A percentile compares a stretch with the other conserved stretches of the same genome.
Evolutionary conservation across 1,139 yeast species (phyloP).

Genomic region (Yamadazyma buinensis): DNA sequence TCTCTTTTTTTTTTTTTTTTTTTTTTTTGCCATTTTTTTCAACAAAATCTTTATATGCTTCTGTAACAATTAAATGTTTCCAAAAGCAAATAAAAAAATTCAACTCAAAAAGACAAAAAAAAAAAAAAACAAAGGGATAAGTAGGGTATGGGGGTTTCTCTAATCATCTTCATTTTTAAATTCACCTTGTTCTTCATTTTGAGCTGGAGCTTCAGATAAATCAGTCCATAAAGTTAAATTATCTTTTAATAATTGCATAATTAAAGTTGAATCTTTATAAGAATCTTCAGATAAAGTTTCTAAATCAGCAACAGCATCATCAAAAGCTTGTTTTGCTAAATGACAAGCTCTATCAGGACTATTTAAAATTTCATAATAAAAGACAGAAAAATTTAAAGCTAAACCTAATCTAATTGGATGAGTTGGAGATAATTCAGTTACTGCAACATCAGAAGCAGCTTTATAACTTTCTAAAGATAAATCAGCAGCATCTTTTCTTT

Average conservation of each 20-base stretch:
- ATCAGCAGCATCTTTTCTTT: conserved; percentile 90
- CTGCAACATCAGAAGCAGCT: conserved; percentile 95
- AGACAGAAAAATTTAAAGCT: conserved; percentile 96
- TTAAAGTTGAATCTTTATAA: conserved; percentile 95
- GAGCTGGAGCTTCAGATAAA: conserved; percentile 82
- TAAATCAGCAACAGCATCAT: conserved; percentile 98
- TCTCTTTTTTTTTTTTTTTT: no score
- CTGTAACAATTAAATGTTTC: no score
- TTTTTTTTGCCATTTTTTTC: no score
- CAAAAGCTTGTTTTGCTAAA: conserved; percentile 97
- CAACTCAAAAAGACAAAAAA: neutral
- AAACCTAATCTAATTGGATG: conserved; percentile 98
- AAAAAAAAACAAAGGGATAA: no score
- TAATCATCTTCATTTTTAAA: conserved; percentile 21
- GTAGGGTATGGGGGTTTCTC: conserved; percentile 8
- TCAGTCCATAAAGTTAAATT: conserved; percentile 99
- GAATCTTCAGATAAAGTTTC: conserved; percentile 97
- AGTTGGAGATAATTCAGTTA: conserved; percentile 95
- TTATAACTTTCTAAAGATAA: conserved; percentile 92
- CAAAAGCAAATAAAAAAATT: neutral
- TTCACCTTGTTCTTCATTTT: conserved; percentile 42
- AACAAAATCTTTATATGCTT: no score
- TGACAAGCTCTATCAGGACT: conserved; percentile 99
- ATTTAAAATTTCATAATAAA: conserved; percentile 95
- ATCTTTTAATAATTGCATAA: conserved; percentile 98